Base-by-base conservation (phyloP, 164 flowering plant genomes). In the Vitis cinerea region DNA sequence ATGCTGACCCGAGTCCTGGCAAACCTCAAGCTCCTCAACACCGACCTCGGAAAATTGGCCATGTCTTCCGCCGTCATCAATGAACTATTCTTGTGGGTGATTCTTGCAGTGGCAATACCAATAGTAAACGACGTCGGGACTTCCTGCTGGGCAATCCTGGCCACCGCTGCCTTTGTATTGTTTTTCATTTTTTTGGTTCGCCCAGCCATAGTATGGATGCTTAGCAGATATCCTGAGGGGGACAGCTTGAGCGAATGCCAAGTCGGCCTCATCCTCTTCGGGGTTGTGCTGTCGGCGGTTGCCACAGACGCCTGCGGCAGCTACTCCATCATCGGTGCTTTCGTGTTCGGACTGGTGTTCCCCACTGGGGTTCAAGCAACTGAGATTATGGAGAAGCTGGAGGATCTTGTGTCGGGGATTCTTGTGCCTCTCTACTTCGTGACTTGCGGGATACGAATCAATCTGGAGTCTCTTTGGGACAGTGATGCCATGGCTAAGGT, bases 321-420 rank as follows among this genome's bases (percentile, higher is more conserved):
- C 10, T 68, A 77, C 47, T 75, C 84, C 23, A 61, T 82, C 11
- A 55, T 75, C 12, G 89, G 89, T 4, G 84, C 89, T 2, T 82
- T 83, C 64, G 1, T 83, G 15, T 79, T 70, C 19, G 89, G 89
- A 9, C 70, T 83, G 0, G 51, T 77, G 1, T 64, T 82, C 29
- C 89, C 87, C 1, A 51, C 71, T 19, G 77, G 81, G 7, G 76
- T 60, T 60, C 69, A 82, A 2, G 62, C 70, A 15, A 54, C 60
- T 5, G 55, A 31, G 14, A 8, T 83, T 3, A 51, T 71, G 9
- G 83, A 83, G 10, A 78, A 61, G 66, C 50, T 82, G 47, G 87
- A 81, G 4, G 81, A 78, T 64, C 75, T 83, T 7, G 79, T 82
- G 15, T 29, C 66, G 57, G 79, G 76, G 65, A 48, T 77, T 29